Base-by-base conservation (phyloP, 1,284 basidiomycete species). In the Cryptococcus sp. region DNA sequence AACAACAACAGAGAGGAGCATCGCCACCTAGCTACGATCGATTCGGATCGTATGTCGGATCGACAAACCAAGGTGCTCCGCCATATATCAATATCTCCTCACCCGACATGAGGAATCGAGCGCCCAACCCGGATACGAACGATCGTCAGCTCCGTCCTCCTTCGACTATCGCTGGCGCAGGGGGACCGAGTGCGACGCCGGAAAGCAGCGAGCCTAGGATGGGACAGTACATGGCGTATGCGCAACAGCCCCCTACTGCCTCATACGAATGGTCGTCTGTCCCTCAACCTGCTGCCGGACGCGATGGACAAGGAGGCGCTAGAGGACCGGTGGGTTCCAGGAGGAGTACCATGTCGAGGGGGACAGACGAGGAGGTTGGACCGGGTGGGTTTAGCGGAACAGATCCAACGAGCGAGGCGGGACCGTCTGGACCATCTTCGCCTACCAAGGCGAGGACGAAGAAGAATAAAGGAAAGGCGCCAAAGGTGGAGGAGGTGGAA, bases 181-280 rank as follows among this genome's bases (percentile, higher is more conserved):
- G n/a, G n/a, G n/a, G n/a, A n/a, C n/a, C n/a, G n/a, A n/a, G n/a
- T n/a, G n/a, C n/a, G 28, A 31, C 28, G 9, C 28, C 28, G 28
- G 28, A 31, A 9, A 24, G 12, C 4, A 19, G 16, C 10, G 47
- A 48, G 18, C 40, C 47, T 5, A 22, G 47, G 11, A 43, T 48
- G 41, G 47, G 47, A 14, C 47, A 48, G 21, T 43, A 48, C 26
- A 48, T 46, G 45, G 16, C 25, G 11, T 46, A 46, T 24, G 16
- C 16, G 9, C 41, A 36, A 9, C 45, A 39, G 28, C 45, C 34
- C 19, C 33, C 18, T 36, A 28, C 32, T 22, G 26, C 39, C 24
- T 24, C 28, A 19, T 37, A 25, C 32, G 32, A 42, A 5, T 39
- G 26, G 36, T 19, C 45, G 19, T 6, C 41, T 16, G n/a, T 43